Evolutionary conservation across 805 yeast species (phyloP).

Genomic region (Cyberlindnera misumaiensis): DNA sequence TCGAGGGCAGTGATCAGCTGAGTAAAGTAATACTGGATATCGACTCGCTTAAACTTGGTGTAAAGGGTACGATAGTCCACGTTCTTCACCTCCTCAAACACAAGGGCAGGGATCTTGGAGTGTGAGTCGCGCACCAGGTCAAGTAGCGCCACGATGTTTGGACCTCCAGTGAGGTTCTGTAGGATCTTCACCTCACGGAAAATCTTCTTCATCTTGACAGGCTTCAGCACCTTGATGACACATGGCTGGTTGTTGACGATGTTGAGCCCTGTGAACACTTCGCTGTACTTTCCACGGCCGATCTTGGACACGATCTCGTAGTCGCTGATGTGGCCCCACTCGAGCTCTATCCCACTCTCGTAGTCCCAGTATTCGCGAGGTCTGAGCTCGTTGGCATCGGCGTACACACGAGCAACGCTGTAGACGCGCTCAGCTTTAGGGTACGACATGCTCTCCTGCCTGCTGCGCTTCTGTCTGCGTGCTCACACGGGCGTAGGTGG

Average conservation of each 20-base stretch:
- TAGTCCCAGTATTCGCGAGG: constrained; percentile 83
- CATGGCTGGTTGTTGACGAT: constrained; percentile 55
- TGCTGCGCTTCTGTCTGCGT: not conserved
- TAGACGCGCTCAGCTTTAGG: constrained; percentile 26
- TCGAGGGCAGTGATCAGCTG: constrained; percentile 80
- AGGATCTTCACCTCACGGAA: constrained; percentile 83
- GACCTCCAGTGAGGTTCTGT: constrained; percentile 79
- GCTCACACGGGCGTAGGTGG: too few relatives aligned
- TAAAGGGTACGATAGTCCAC: constrained; percentile 77
- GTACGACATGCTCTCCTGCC: constrained; percentile 10
- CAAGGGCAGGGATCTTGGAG: constrained; percentile 77
- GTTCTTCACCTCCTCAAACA: constrained; percentile 80
- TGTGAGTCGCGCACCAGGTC: constrained; percentile 80
- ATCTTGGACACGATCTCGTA: constrained; percentile 79
- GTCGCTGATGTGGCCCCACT: constrained; percentile 53
- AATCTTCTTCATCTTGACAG: constrained; percentile 88
- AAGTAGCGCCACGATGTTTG: constrained; percentile 67
- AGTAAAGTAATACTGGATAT: constrained; percentile 76
- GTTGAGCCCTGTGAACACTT: constrained; percentile 82
- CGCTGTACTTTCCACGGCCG: constrained; percentile 94
- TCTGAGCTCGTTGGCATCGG: constrained; percentile 62
- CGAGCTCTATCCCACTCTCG: constrained; percentile 50
- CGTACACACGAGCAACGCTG: constrained; percentile 59
- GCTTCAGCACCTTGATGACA: constrained; percentile 86
- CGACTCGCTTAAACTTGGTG: constrained; percentile 67